Evolutionary conservation across 148 eudicot species (phyloP).

Genomic region (Rhododendron henanense): DNA sequence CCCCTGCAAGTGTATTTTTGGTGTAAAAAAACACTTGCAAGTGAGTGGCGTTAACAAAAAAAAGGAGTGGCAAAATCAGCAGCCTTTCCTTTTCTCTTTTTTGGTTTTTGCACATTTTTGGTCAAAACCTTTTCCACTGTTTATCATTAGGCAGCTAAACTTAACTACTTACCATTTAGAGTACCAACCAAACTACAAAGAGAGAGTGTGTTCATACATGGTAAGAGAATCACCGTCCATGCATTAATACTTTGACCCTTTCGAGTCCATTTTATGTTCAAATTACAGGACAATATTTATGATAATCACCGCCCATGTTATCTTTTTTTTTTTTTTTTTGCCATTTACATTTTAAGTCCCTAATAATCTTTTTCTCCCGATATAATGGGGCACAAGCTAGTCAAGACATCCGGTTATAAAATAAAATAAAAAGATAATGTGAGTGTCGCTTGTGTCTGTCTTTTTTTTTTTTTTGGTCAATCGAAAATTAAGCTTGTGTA

Average conservation of each 20-base stretch:
- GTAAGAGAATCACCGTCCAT: background rate
- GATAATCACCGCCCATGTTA: background rate
- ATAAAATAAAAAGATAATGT: no score
- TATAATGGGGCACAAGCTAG: no score
- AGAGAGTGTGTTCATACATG: background rate
- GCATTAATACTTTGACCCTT: background rate
- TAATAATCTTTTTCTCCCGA: background rate
- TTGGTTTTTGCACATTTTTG: background rate
- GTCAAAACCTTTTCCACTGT: background rate
- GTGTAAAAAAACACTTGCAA: no score
- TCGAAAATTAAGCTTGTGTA: no score
- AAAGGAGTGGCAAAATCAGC: no score
- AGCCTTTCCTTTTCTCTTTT: background rate
- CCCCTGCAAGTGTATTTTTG: no score
- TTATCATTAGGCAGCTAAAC: background rate
- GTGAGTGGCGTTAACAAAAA: no score
- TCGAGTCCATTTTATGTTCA: background rate
- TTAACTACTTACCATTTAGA: background rate
- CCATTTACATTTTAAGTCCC: background rate
- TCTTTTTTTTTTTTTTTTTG: background rate
- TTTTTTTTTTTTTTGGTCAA: no score
- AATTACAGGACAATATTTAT: background rate
- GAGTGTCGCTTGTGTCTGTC: background rate
- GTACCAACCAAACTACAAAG: background rate
- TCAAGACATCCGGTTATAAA: no score